Percentiles rank a stretch among this genome's conserved stretches.
Conservation (phyloP, 148 eudicot species). For the Rhododendron simsii region DNA sequence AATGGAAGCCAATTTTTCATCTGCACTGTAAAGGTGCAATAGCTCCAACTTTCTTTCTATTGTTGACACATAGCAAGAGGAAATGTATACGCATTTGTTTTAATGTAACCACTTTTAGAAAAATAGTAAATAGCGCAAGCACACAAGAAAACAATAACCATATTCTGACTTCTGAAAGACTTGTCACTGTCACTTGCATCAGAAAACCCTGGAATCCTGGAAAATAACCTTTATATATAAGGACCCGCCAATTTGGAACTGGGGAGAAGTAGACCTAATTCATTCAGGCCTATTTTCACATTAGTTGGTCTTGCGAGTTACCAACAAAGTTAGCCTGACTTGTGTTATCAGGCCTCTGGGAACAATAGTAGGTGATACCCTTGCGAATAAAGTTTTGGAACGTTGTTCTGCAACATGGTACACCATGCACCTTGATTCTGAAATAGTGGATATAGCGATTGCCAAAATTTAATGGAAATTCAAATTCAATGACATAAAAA, state of each 20-base stretch:
- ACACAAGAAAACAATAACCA: too few species aligned
- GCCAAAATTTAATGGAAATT: too few species aligned
- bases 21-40: slow-evolving; percentile 42
- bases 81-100: background rate
- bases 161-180: too few species aligned
- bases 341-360: background rate
- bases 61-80: background rate
- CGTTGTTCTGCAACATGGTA: too few species aligned
- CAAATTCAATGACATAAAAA: background rate
- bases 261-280: background rate
- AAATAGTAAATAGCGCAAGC: background rate
- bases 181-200: background rate
- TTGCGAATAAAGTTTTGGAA: background rate
- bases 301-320: background rate
- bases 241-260: background rate
- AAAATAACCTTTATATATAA: background rate
- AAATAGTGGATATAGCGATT: background rate
- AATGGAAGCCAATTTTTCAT: slow-evolving; percentile 67
- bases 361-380: background rate
- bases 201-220: background rate
- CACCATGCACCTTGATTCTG: background rate
- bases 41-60: background rate
- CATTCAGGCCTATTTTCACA: background rate
- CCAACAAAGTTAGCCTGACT: background rate
- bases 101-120: background rate